A percentile compares a stretch with the other conserved stretches of the same genome.
phyloP scores from a whole-genome alignment of 768 basidiomycete genomes.

The Hericium erinaceus region DNA sequence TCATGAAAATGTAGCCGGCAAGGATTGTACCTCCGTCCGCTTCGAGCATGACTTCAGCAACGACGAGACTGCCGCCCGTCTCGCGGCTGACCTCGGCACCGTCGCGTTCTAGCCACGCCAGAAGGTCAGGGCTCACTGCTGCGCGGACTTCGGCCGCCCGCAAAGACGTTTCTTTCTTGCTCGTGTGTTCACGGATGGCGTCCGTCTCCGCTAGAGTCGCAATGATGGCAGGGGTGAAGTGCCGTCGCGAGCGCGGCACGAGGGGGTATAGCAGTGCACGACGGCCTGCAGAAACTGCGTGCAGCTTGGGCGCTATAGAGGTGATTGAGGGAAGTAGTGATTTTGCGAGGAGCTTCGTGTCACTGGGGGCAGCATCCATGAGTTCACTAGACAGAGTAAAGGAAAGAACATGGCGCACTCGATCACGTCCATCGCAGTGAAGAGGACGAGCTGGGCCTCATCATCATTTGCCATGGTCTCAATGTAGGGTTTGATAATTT shows the following conservation, averaged over 20 bases:
- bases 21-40: conserved; percentile 64
- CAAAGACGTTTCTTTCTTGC: conserved; percentile 66
- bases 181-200: conserved; percentile 54
- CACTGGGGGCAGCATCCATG: conserved; percentile 33
- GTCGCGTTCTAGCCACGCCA: conserved; percentile 59
- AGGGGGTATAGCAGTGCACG: conserved; percentile 77
- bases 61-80: conserved; percentile 69
- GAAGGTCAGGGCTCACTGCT: conserved; percentile 63
- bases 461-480: conserved; percentile 84
- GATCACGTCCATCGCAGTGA: conserved; percentile 82
- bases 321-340: conserved; percentile 66
- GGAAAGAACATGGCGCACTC: conserved; percentile 45
- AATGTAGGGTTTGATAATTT: conserved; percentile 82
- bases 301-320: conserved; percentile 45
- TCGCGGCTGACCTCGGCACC: conserved; percentile 60
- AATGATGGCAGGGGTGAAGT: conserved; percentile 82
- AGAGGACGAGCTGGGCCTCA: conserved; percentile 83
- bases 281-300: conserved; percentile 62
- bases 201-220: conserved; percentile 67
- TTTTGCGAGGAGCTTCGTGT: conserved; percentile 85
- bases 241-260: conserved; percentile 71
- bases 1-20: not conserved
- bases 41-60: conserved; percentile 76
- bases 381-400: not conserved
- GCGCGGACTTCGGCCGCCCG: conserved; percentile 64